Evolutionary conservation across 176 grass and related monocot species (phyloP).

Genomic region (Tillandsia leiboldiana): DNA sequence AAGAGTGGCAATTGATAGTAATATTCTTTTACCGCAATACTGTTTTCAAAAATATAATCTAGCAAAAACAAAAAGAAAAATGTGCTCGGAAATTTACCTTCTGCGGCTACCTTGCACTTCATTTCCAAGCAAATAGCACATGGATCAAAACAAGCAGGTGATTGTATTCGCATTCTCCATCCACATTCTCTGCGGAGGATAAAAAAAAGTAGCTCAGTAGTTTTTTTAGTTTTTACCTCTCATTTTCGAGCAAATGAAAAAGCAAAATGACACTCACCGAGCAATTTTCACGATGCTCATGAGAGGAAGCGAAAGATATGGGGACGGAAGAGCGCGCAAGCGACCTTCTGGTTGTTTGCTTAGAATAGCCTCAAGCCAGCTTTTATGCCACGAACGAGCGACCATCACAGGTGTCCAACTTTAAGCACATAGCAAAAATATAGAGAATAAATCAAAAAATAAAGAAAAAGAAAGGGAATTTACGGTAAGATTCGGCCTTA

Average conservation of each 20-base stretch:
- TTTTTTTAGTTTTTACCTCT: neutral
- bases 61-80: neutral
- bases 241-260: neutral
- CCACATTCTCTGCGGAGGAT: constrained; percentile 59
- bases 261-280: constrained; percentile 39
- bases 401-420: constrained; percentile 90
- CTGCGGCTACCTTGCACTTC: constrained; percentile 72
- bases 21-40: neutral
- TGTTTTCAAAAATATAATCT: neutral
- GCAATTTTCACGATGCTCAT: constrained; percentile 97
- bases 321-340: constrained; percentile 52
- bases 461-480: too few species aligned
- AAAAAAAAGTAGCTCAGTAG: neutral
- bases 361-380: constrained; percentile 49
- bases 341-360: constrained; percentile 55
- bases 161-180: constrained; percentile 65
- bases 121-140: constrained; percentile 92
- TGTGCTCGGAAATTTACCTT: constrained; percentile 36
- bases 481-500: too few species aligned
- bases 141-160: constrained; percentile 56
- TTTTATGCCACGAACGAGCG: constrained; percentile 93
- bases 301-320: constrained; percentile 71
- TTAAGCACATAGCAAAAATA: constrained; percentile 20
- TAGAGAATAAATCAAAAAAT: neutral
- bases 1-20: neutral